phyloP scores from a whole-genome alignment of 2,329 filamentous ascomycete species.

The Claviceps monticola region DNA sequence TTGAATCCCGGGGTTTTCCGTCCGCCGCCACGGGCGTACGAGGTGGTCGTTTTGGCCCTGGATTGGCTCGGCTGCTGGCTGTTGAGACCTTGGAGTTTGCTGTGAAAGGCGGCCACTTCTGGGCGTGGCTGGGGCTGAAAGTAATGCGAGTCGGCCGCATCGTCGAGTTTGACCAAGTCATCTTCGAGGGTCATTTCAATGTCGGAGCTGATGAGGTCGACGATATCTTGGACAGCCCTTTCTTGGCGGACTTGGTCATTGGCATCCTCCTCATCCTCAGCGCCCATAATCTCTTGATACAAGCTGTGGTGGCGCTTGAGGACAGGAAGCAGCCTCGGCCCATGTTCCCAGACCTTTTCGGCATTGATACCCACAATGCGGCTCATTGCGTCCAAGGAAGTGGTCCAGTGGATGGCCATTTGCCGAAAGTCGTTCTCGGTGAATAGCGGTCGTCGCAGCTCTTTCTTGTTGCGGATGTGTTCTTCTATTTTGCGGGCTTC shows the following conservation, averaged over 20 bases:
- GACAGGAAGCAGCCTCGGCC: slow-evolving; percentile 45
- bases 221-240: slow-evolving; percentile 25
- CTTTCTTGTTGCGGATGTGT: slow-evolving; percentile 44
- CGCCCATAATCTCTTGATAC: slow-evolving; percentile 38
- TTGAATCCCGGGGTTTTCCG: slow-evolving; percentile 15
- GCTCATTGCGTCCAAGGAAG: slow-evolving; percentile 45
- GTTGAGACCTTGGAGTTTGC: slow-evolving; percentile 16
- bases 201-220: slow-evolving; percentile 41
- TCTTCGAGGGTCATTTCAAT: slow-evolving; percentile 24
- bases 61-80: slow-evolving; percentile 13
- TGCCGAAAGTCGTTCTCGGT: slow-evolving; percentile 54
- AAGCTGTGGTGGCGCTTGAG: slow-evolving; percentile 33
- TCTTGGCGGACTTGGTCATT: slow-evolving; percentile 5
- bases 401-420: slow-evolving; percentile 60
- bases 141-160: slow-evolving; percentile 32
- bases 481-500: slow-evolving; percentile 48
- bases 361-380: slow-evolving; percentile 47
- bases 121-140: slow-evolving; percentile 21
- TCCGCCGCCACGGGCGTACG: slow-evolving; percentile 14
- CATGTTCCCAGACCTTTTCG: slow-evolving; percentile 48
- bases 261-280: slow-evolving; percentile 7
- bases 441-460: slow-evolving; percentile 47
- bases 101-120: slow-evolving; percentile 22
- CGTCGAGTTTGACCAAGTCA: slow-evolving; percentile 22
- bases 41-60: slow-evolving; percentile 12